Evolutionary conservation across 768 basidiomycete genomes (phyloP).

Genomic region (Paxillus ammoniavirescens): DNA sequence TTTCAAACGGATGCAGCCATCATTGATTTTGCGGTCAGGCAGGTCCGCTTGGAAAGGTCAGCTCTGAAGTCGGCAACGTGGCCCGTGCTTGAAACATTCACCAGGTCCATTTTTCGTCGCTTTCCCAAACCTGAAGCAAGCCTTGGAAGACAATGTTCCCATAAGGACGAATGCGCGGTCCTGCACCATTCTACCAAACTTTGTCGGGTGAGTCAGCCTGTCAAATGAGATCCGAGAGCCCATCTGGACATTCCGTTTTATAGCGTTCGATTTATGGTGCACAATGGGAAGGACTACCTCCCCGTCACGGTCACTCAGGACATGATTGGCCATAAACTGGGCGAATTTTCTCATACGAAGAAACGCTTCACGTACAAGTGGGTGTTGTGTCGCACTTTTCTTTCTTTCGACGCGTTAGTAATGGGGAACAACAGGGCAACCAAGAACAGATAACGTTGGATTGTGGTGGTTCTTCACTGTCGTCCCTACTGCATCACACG

Average conservation of each 20-base stretch:
- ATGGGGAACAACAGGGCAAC: conserved; percentile 31
- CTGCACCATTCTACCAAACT: conserved; percentile 93
- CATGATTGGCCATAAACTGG: conserved; percentile 98
- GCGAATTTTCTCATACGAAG: conserved; percentile 90
- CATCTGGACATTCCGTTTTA: background rate
- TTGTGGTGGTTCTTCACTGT: background rate
- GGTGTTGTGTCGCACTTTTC: conserved; percentile 31
- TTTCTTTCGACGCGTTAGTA: background rate
- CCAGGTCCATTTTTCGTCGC: conserved; percentile 93
- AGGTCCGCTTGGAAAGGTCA: conserved; percentile 87
- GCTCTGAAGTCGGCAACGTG: background rate
- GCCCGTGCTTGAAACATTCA: background rate
- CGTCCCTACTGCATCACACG: background rate
- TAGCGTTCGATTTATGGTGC: conserved; percentile 87
- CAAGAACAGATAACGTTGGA: conserved; percentile 39
- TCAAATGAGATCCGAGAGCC: background rate
- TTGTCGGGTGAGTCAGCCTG: conserved; percentile 73
- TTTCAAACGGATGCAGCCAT: conserved; percentile 54
- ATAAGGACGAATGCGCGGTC: conserved; percentile 86
- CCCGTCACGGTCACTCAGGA: conserved; percentile 90
- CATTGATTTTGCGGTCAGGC: conserved; percentile 56
- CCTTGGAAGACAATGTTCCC: conserved; percentile 76
- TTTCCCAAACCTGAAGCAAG: conserved; percentile 84
- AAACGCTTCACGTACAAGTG: conserved; percentile 86
- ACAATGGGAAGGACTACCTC: conserved; percentile 89